Base-by-base conservation (phyloP, 2,329 filamentous ascomycete genomes). In the Claviceps arundinis region DNA sequence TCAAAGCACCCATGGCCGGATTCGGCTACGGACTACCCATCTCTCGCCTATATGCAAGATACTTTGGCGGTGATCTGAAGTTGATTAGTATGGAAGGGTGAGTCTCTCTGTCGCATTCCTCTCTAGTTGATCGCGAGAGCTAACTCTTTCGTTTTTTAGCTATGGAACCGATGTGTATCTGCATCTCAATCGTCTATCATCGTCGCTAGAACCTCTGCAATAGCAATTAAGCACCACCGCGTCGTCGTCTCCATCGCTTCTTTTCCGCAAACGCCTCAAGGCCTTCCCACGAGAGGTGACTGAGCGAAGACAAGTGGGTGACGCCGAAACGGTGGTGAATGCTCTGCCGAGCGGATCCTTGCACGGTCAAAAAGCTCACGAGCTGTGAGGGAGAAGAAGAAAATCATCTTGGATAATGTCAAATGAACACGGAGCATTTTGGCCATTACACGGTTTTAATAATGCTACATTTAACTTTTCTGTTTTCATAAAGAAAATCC, bases 21-120 rank as follows among this genome's bases (percentile, higher is more conserved):
- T 98, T 97, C 64, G 93, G 93, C n/a, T 98, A 98, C 63, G 93
- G 93, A 16, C 67, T 98, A 58, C 93, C 93, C 0, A 97, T 98
- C 56, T 95, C 88, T 59, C 77, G 93, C 58, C 74, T 98, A 50
- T 98, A 98, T 63, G 93, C 93, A 52, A 77, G 93, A 58, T 98
- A 98, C 72, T 98, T 98, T 71, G 93, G 93, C 54, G 93, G 93
- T 54, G 93, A 98, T 68, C 68, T 98, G 62, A 97, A 97, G 70
- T 71, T 98, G 67, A 98, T 98, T 64, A 96, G 89, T 67, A 98
- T 98, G 93, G 93, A 98, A 75, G 93, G 93, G 88, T 95, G 74
- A 76, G 86, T 67, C 49, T 26, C 16, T 26, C 48, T 47, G 26
- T 50, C 51, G 38, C 49, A 34, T 51, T 11, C 24, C 13, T 54